Evolutionary conservation across 331 rosid genomes (phyloP).

Genomic region (Pyrus hybrid): DNA sequence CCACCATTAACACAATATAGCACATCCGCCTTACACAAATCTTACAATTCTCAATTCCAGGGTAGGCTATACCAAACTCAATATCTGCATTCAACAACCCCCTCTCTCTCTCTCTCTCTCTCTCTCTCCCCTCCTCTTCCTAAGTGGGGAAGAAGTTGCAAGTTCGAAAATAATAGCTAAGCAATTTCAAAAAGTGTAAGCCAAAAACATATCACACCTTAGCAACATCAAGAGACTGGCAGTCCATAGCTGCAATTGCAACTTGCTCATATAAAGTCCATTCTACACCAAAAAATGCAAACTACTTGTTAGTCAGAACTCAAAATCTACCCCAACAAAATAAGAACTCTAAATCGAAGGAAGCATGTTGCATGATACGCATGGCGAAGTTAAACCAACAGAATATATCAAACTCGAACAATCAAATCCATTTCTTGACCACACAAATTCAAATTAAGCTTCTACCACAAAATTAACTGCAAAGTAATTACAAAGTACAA

Average conservation of each 20-base stretch:
- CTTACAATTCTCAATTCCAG: not conserved
- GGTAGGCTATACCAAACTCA: not conserved
- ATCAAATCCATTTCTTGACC: not conserved
- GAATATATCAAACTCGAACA: not conserved
- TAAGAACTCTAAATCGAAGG: not conserved
- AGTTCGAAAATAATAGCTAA: not conserved
- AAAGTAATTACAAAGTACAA: not conserved
- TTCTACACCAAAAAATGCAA: conserved; percentile 42
- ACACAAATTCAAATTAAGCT: not conserved
- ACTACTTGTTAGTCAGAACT: conserved; percentile 2
- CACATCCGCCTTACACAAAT: not conserved
- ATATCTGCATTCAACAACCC: too few species aligned
- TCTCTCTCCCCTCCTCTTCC: too few species aligned
- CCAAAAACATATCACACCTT: conserved; percentile 39
- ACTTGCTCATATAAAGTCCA: conserved; percentile 96
- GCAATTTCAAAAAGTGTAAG: not conserved
- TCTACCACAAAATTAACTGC: not conserved
- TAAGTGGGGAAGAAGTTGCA: not conserved
- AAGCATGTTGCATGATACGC: not conserved
- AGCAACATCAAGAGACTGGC: conserved; percentile 73
- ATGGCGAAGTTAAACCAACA: not conserved
- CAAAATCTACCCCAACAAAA: not conserved
- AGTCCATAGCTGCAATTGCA: conserved; percentile 94
- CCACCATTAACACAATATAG: not conserved
- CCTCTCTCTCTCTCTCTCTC: too few species aligned